Base-by-base conservation (phyloP, 2,329 filamentous ascomycete species). In the Ceratocystis albifundus region DNA sequence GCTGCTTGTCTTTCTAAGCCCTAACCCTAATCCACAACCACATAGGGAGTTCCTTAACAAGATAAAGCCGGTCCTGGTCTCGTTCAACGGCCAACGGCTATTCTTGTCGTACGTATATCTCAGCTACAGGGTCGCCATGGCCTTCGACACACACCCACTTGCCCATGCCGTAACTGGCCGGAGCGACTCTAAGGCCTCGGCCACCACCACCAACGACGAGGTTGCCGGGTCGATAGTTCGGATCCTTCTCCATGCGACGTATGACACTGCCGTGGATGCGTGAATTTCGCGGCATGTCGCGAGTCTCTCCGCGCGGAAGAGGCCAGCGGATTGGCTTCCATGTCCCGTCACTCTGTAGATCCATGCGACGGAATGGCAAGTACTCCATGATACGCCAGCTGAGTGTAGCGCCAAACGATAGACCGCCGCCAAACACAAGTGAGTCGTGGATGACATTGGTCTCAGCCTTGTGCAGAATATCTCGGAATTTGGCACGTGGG, bases 311-410 rank as follows among this genome's bases (percentile, higher is more conserved):
- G 36, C 85, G 83, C 0, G 89, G 89, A 2, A 93, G 76, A 0
- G 89, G 89, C 88, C 89, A 93, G 7, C 85, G 80, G 70, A 94
- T 93, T 0, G 88, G 86, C 74, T 84, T 86, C 89, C 90, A 94
- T 0, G 83, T 84, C 0, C 88, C 88, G 69, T 92, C 87, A 0
- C 77, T 68, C 69, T 85, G 84, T 6, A 93, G 76, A 70, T 93
- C 89, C 87, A 94, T 92, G 28, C 89, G 80, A 0, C 88, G 82
- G 75, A 93, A 92, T 0, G 89, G 89, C 28, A 93, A 77, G 73
- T 88, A 91, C 72, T 93, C 89, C 88, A 93, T 89, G 25, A 89
- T 73, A 45, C 85, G 88, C 89, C 89, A 93, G 1, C 80, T 81
- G 0, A 87, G 70, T 0, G 90, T 87, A 0, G 84, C 82, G 3